These are phyloP conservation scores for Stephania yunnanensis DNA, from an alignment of 164 flowering plant genomes.

Conservation along the genomic window DNA sequence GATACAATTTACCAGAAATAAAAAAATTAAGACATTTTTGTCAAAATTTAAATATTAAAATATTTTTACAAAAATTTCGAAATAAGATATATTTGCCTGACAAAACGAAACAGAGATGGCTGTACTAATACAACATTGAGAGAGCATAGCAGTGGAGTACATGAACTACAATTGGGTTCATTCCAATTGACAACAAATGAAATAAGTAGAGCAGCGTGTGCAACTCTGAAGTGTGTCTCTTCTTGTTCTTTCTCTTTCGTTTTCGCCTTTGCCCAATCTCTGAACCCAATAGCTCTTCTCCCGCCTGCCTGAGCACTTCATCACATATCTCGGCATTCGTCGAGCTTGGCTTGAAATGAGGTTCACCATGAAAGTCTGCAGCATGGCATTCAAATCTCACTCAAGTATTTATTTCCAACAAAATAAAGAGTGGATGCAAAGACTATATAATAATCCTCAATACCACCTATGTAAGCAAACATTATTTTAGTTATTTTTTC, in stretches of 20 bases:
- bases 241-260: not conserved
- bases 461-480: not conserved
- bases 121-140: too few species aligned
- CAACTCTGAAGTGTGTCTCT: not conserved
- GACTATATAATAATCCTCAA: not conserved
- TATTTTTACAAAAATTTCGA: too few species aligned
- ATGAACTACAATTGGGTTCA: too few species aligned
- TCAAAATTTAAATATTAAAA: too few species aligned
- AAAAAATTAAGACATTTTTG: too few species aligned
- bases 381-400: not conserved
- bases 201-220: not conserved
- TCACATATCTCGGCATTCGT: not conserved
- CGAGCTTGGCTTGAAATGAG: not conserved
- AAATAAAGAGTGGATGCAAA: not conserved
- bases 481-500: not conserved
- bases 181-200: too few species aligned
- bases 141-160: too few species aligned
- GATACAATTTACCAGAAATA: too few species aligned
- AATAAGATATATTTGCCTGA: too few species aligned
- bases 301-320: not conserved
- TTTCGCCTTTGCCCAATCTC: not conserved
- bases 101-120: too few species aligned
- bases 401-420: not conserved
- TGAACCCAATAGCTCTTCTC: not conserved
- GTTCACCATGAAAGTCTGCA: not conserved